A percentile compares a stretch with the other conserved stretches of the same genome.
Conservation (phyloP, 345 rosid genomes). For the Lagerstroemia speciosa region DNA sequence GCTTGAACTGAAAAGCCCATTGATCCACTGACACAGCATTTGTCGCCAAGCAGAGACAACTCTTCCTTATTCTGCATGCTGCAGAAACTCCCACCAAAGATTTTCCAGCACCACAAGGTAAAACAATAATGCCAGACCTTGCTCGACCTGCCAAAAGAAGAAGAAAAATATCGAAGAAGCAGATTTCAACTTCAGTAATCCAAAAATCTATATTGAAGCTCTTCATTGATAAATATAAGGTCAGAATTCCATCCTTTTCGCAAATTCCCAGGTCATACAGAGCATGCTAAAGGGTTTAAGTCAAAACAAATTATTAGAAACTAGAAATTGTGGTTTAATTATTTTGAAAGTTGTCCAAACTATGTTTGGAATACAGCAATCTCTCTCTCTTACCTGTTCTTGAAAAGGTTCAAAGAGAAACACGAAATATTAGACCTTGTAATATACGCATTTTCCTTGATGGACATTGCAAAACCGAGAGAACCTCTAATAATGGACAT, state of each 20-base stretch:
- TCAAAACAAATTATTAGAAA: background rate
- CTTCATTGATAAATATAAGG: background rate
- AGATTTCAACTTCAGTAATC: background rate
- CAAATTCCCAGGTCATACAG: background rate
- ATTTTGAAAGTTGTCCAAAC: background rate
- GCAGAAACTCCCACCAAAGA: slow-evolving; percentile 96
- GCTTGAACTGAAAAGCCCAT: slow-evolving; percentile 89
- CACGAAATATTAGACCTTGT: background rate
- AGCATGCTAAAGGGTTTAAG: background rate
- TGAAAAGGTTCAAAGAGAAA: background rate
- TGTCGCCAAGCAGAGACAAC: slow-evolving; percentile 96
- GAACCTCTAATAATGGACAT: background rate
- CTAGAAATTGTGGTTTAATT: background rate
- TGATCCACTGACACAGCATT: slow-evolving; percentile 99
- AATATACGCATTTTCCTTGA: background rate
- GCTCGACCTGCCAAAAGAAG: slow-evolving; percentile 78
- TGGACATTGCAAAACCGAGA: background rate
- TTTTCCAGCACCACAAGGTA: slow-evolving; percentile 99
- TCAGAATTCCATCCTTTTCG: background rate
- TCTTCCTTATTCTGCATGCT: slow-evolving; percentile 80
- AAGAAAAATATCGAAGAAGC: background rate
- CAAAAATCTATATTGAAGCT: background rate
- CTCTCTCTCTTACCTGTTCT: background rate
- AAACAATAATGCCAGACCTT: slow-evolving; percentile 92
- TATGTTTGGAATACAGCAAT: background rate